Evolutionary conservation across 495 filamentous ascomycete species (phyloP).

Genomic region (Penicillium fimorum): DNA sequence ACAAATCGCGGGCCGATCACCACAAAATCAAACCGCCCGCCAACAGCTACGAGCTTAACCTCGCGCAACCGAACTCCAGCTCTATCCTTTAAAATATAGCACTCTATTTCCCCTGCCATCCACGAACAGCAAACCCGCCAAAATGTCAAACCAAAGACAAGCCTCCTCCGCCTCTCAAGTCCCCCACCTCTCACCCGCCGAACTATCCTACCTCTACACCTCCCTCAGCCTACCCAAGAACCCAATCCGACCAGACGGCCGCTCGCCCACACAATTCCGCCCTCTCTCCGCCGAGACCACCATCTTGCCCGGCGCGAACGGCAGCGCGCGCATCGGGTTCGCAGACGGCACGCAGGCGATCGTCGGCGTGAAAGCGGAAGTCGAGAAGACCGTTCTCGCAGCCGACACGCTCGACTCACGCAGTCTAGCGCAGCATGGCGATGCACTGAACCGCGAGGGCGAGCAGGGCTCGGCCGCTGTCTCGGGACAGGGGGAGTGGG

Average conservation of each 20-base stretch:
- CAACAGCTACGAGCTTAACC: slow-evolving; percentile 1
- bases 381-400: slow-evolving; percentile 61
- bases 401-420: slow-evolving; percentile 34
- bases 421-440: slow-evolving; percentile 29
- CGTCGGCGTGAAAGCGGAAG: slow-evolving; percentile 91
- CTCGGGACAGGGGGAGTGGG: slow-evolving; percentile 58
- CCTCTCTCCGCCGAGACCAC: slow-evolving; percentile 84
- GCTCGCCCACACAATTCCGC: slow-evolving; percentile 81
- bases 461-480: slow-evolving; percentile 31
- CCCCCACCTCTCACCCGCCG: slow-evolving; percentile 82
- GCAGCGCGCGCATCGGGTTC: slow-evolving; percentile 89
- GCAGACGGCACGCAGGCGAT: slow-evolving; percentile 94
- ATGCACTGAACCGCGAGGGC: slow-evolving; percentile 29
- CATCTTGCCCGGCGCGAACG: slow-evolving; percentile 85
- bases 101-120: not conserved
- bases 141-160: slow-evolving; percentile 44
- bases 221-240: slow-evolving; percentile 70
- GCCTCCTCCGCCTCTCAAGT: slow-evolving; percentile 47
- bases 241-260: slow-evolving; percentile 89
- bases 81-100: not conserved
- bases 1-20: slow-evolving; percentile 14
- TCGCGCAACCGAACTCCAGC: not conserved
- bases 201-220: slow-evolving; percentile 92
- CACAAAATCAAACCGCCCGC: slow-evolving; percentile 4
- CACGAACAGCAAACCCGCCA: not conserved